Evolutionary conservation across 139 green algal species (phyloP), one percentile per base, ranked within the genome.

Genomic region (Micractinium conductrix): DNA sequence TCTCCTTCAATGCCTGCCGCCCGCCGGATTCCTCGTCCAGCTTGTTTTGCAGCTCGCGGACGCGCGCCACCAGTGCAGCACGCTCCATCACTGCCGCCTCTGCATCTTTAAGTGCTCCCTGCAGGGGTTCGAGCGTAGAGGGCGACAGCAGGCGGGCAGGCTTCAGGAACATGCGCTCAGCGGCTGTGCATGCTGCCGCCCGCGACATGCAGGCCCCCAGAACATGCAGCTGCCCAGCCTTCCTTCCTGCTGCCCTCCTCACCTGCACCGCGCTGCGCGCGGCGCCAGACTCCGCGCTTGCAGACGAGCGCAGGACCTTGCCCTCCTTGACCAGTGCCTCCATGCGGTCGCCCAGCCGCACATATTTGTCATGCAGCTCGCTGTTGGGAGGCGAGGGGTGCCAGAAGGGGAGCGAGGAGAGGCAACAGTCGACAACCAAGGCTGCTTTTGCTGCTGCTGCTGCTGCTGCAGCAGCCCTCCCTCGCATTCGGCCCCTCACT

Each of bases 361-460:
- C 68, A 45, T 85, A 85, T 69, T 85, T 85, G 67, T 79, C 80
- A 37, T 85, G 80, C 35, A 85, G 69, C 53, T 80, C 80, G 69
- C 80, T 85, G 50, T 33, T 12, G 30, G 30, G 38, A 35, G 22
- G 35, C 50, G 40, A n/a, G n/a, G n/a, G n/a, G n/a, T n/a, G n/a
- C n/a, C n/a, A n/a, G n/a, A n/a, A n/a, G n/a, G n/a, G n/a, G n/a
- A n/a, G n/a, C n/a, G n/a, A n/a, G n/a, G n/a, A n/a, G n/a, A n/a
- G n/a, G n/a, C n/a, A n/a, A n/a, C n/a, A 35, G 35, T 30, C 4
- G 63, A 37, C 28, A 26, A 38, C 19, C 28, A 9, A 22, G 55
- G 9, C 55, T 63, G 55, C 7, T 3, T 22, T 63, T n/a, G n/a
- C n/a, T n/a, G n/a, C n/a, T n/a, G n/a, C n/a, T n/a, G n/a, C n/a